Conservation (phyloP, 345 rosid species). For the Psidium guajava region DNA sequence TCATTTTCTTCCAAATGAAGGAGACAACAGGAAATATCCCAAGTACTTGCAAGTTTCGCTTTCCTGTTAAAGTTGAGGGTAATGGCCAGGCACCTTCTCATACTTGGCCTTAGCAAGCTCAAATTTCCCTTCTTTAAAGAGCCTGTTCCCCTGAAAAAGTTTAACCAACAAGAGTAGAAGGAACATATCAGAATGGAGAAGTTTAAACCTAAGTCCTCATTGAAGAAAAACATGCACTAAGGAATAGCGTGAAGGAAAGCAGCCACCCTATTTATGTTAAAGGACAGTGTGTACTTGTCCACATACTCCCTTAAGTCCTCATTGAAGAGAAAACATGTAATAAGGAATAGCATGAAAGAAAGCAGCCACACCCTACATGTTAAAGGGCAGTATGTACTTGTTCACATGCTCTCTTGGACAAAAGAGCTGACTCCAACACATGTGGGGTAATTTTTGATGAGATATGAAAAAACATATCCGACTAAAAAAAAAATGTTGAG, state of each 20-base stretch:
- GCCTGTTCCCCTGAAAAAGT: conserved; percentile 77
- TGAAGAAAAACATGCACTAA: neutral
- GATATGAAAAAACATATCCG: neutral
- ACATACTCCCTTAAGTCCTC: neutral
- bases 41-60: neutral
- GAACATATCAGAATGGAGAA: neutral
- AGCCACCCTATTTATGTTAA: neutral
- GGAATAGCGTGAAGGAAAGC: neutral
- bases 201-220: neutral
- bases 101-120: conserved; percentile 93
- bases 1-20: neutral
- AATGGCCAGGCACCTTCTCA: conserved; percentile 57
- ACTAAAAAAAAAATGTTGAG: neutral
- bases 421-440: neutral
- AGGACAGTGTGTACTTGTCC: neutral
- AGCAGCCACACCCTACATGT: neutral
- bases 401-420: neutral
- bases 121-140: conserved; percentile 90
- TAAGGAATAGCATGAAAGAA: neutral
- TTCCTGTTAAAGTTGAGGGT: neutral
- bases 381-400: neutral
- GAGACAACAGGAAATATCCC: neutral
- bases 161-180: neutral
- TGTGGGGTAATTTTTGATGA: neutral
- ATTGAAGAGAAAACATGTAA: neutral